These are phyloP conservation scores for Cyberlindnera lachancei DNA, from an alignment of 805 yeast species.

Conservation along the genomic window DNA sequence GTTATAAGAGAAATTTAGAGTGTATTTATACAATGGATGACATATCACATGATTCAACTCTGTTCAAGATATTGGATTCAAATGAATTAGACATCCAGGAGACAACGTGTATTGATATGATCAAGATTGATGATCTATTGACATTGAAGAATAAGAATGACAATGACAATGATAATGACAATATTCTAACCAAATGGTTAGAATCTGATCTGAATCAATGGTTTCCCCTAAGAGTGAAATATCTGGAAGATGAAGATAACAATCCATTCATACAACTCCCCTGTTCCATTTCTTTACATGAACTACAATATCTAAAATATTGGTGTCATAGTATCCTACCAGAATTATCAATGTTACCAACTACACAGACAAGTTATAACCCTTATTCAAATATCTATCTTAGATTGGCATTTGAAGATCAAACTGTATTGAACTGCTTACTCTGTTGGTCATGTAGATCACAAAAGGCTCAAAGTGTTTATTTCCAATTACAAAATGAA, in stretches of 20 bases:
- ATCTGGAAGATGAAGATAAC: neutral
- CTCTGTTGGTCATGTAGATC: constrained; percentile 46
- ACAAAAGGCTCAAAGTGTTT: constrained; percentile 6
- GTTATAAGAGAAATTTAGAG: constrained; percentile 24
- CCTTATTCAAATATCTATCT: constrained; percentile 38
- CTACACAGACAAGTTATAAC: constrained; percentile 21
- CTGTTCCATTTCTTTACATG: constrained; percentile 28
- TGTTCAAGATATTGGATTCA: constrained; percentile 5
- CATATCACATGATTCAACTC: too few relatives aligned
- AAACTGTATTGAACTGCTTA: constrained; percentile 35
- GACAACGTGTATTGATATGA: constrained; percentile 6
- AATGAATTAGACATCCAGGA: too few relatives aligned
- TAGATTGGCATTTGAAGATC: constrained; percentile 35
- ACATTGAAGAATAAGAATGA: too few relatives aligned
- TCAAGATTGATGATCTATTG: constrained; percentile 4
- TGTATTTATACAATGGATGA: constrained; percentile 25
- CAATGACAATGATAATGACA: neutral
- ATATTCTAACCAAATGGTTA: neutral
- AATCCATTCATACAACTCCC: constrained; percentile 1
- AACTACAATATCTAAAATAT: constrained; percentile 32
- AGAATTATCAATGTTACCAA: constrained; percentile 19
- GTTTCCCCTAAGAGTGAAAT: neutral
- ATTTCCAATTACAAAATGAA: constrained; percentile 10
- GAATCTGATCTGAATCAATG: constrained; percentile 2
- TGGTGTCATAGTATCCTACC: constrained; percentile 37